These are phyloP conservation scores for Rhodotorula sp. DNA, from an alignment of 1,284 basidiomycete species.

Conservation along the genomic window DNA sequence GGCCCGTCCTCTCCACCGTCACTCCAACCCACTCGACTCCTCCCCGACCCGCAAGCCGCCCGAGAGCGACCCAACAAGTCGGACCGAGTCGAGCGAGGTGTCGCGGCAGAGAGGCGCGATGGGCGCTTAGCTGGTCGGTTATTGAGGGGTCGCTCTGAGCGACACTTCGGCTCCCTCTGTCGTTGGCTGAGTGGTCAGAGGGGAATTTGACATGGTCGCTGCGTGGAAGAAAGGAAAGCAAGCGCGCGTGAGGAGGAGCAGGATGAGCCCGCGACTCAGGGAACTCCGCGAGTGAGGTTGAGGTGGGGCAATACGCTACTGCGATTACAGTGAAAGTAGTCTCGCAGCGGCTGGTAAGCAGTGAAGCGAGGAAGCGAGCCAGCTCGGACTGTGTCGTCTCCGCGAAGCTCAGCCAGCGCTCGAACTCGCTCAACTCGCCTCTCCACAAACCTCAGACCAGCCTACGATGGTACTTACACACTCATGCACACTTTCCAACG, in stretches of 20 bases:
- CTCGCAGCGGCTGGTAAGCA: too few species aligned
- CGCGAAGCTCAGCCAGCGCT: too few species aligned
- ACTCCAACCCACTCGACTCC: background rate
- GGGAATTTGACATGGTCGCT: slow-evolving; percentile 21
- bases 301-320: too few species aligned
- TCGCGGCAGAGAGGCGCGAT: background rate
- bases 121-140: slow-evolving; percentile 11
- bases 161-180: slow-evolving; percentile 12
- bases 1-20: slow-evolving; percentile 8
- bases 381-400: too few species aligned
- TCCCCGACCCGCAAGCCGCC: too few species aligned
- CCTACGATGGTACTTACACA: background rate
- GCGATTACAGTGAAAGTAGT: too few species aligned
- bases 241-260: background rate
- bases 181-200: slow-evolving; percentile 6
- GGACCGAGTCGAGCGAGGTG: background rate
- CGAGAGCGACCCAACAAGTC: too few species aligned
- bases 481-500: background rate
- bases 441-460: too few species aligned
- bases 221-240: background rate
- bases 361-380: too few species aligned
- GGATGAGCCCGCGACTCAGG: too few species aligned
- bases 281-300: too few species aligned
- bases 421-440: too few species aligned
- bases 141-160: slow-evolving; percentile 2